phyloP scores from a whole-genome alignment of 805 yeast species.

The Myxozyma neglecta region DNA sequence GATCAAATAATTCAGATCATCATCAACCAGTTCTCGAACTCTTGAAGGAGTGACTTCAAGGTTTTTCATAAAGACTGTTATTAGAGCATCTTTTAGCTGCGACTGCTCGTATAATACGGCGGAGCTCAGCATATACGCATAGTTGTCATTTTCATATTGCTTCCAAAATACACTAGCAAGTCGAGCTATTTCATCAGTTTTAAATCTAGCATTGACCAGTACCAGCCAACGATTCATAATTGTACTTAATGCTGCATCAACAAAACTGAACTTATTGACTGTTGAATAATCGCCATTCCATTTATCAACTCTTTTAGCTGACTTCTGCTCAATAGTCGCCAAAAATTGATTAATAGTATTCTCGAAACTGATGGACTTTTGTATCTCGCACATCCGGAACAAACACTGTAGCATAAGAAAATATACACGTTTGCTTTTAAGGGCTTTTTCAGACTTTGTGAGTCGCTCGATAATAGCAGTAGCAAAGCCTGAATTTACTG shows the following conservation, averaged over 20 bases:
- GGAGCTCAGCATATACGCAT: neutral
- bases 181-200: neutral
- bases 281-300: constrained; percentile 5
- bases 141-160: neutral
- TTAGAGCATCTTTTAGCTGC: constrained; percentile 2
- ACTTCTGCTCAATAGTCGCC: neutral
- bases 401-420: constrained; percentile 9
- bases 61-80: neutral
- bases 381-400: constrained; percentile 16
- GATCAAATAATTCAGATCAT: neutral
- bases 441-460: neutral
- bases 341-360: neutral
- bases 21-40: neutral
- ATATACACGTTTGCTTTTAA: neutral
- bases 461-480: neutral
- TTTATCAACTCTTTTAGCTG: neutral
- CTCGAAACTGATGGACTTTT: neutral
- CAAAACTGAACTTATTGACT: constrained; percentile 3
- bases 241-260: neutral
- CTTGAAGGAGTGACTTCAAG: neutral
- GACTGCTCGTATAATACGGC: constrained; percentile 13
- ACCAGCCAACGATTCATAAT: constrained; percentile 21
- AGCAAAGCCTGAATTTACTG: neutral
- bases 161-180: constrained; percentile 7
- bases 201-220: constrained; percentile 10